Evolutionary conservation across 208 protist species (phyloP), one percentile per base, ranked within the genome.

Genomic region (Wallacemonas collosoma): DNA sequence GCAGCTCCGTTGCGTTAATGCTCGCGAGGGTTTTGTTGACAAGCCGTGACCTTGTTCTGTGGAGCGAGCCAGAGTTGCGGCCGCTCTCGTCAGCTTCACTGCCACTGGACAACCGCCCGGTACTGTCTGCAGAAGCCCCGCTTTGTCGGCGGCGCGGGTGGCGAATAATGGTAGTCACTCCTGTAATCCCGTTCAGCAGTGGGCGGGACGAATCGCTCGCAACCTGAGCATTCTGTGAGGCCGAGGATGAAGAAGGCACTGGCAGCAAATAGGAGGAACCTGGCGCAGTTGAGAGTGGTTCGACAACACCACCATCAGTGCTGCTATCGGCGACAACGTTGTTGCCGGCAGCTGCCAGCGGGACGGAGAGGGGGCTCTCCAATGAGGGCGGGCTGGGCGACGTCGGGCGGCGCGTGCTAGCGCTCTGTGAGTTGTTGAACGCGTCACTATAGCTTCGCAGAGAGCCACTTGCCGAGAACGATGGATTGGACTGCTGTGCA

Each of bases 1-100:
- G 71, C 38, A 87, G 35, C 70, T 82, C 77, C 2, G 77, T 81
- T n/a, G 71, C 75, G 73, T 76, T 80, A 43, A 44, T 60, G 58
- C 44, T 57, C 14, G 38, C 39, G n/a, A 64, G 53, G 4, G 43
- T 65, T 17, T 65, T 65, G 60, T 65, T 35, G 43, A 65, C 8
- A 1, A 35, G 0, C 8, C 56, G 56, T 41, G 56, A 7, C 36
- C 26, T 8, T 3, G 4, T 4, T 0, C 35, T 15, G 35, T 7
- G 8, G 0, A n/a, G 51, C 11, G 60, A 65, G 12, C 40, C 60
- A 14, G 43, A 53, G 12, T 26, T 17, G 43, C 60, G 60, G 41
- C 36, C 41, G n/a, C 43, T 39, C 4, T 65, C 60, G 5, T 65
- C 60, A 6, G n/a, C 12, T 17, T 65, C 60, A 26, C 60, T 65